Percentiles rank a stretch among this genome's conserved stretches.
These are phyloP conservation scores for Fusarium sp. DNA, from an alignment of 2,329 filamentous ascomycete genomes.

Conservation along the genomic window DNA sequence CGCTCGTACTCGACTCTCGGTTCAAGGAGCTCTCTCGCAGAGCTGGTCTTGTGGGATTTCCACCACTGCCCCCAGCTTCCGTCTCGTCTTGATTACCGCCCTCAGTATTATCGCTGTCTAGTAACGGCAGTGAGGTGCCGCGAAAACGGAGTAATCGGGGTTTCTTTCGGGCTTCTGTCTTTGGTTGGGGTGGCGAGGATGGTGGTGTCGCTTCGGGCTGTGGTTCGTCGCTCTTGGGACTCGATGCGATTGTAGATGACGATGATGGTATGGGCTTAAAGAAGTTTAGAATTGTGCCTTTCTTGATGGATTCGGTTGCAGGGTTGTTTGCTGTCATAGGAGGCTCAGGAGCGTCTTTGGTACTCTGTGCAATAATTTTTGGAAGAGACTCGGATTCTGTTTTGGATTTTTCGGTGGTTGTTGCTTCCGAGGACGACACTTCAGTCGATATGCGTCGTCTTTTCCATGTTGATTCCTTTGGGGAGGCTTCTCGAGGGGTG, in stretches of 20 bases:
- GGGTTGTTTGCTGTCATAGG: neutral
- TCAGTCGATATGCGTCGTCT: slow-evolving; percentile 33
- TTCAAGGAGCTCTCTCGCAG: slow-evolving; percentile 1
- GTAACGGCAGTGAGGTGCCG: slow-evolving; percentile 26
- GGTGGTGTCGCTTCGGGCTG: slow-evolving; percentile 37
- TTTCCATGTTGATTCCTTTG: slow-evolving; percentile 35
- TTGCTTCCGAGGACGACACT: neutral
- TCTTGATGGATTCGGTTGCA: slow-evolving; percentile 23
- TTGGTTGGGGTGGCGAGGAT: slow-evolving; percentile 30
- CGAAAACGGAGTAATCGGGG: slow-evolving; percentile 46
- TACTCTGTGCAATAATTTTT: neutral
- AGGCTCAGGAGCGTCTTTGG: neutral
- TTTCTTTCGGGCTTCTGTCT: slow-evolving; percentile 27
- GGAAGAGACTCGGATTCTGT: neutral
- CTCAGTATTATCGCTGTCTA: slow-evolving; percentile 12
- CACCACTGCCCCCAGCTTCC: neutral
- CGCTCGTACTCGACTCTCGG: slow-evolving; percentile 13
- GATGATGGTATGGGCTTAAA: slow-evolving; percentile 49
- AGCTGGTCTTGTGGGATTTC: neutral
- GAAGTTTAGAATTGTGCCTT: slow-evolving; percentile 53
- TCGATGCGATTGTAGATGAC: slow-evolving; percentile 7
- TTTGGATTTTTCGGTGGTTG: neutral
- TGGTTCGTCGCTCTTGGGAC: slow-evolving; percentile 27
- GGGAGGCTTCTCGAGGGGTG: slow-evolving; percentile 40
- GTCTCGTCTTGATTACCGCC: neutral